These are phyloP conservation scores for Turnera subulata DNA, from an alignment of 345 rosid genomes.

Conservation along the genomic window DNA sequence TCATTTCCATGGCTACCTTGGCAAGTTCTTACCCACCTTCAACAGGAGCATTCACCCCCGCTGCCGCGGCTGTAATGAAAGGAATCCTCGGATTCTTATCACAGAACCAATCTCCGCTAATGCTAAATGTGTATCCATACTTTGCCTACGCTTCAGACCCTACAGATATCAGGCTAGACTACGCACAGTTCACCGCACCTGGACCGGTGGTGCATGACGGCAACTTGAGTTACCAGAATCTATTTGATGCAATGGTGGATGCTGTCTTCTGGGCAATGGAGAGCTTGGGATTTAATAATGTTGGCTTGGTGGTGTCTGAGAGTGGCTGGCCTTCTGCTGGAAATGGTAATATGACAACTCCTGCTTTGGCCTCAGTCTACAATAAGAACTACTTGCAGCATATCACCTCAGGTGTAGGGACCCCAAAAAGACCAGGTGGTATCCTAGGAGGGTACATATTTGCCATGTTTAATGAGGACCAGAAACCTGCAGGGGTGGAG, in stretches of 20 bases:
- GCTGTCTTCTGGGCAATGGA: conserved; percentile 22
- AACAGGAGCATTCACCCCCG: neutral
- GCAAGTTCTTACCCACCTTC: conserved; percentile 20
- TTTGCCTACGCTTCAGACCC: conserved; percentile 10
- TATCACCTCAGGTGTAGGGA: neutral
- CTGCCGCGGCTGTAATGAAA: neutral
- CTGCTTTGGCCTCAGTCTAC: too few species aligned
- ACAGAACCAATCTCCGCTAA: conserved; percentile 3
- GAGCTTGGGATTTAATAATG: conserved; percentile 6
- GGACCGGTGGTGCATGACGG: too few species aligned
- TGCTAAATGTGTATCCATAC: conserved; percentile 22
- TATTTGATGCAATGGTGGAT: too few species aligned
- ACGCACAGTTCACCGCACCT: too few species aligned
- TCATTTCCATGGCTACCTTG: neutral
- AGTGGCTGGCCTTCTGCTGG: too few species aligned
- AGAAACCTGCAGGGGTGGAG: conserved; percentile 11
- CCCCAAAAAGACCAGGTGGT: conserved; percentile 19
- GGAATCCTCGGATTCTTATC: neutral
- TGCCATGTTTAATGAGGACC: conserved; percentile 20
- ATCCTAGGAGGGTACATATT: conserved; percentile 7
- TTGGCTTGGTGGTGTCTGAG: conserved; percentile 30
- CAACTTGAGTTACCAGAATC: too few species aligned
- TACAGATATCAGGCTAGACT: too few species aligned
- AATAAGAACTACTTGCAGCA: conserved; percentile 17
- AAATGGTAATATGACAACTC: too few species aligned